Percentiles rank a stretch among this genome's conserved stretches.
Conservation (phyloP, 495 filamentous ascomycete species). For the Penicillium daleae region DNA sequence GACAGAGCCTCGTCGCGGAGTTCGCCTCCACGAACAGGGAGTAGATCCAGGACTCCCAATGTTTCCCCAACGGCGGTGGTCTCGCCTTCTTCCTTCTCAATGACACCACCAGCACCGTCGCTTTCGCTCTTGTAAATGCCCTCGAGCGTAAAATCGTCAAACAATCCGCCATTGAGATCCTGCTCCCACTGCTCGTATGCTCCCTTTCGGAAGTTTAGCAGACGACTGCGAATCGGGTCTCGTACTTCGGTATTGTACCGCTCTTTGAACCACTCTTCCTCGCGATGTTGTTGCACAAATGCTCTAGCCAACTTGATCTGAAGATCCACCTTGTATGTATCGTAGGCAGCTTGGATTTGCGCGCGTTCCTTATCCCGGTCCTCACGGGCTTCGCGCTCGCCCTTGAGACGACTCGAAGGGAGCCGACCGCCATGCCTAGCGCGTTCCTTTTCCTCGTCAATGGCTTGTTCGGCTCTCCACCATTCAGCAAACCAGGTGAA, state of each 20-base stretch:
- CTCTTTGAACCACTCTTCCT: constrained; percentile 97
- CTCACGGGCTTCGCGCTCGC: constrained; percentile 76
- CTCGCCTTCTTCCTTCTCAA: constrained; percentile 95
- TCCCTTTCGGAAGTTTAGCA: constrained; percentile 74
- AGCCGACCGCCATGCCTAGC: constrained; percentile 73
- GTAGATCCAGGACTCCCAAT: constrained; percentile 84
- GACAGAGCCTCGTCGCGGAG: constrained; percentile 79
- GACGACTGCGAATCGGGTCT: constrained; percentile 65
- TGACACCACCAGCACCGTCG: constrained; percentile 80
- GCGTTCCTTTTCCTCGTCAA: constrained; percentile 87
- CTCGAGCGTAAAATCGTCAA: constrained; percentile 94
- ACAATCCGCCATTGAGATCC: constrained; percentile 77
- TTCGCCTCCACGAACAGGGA: constrained; percentile 78
- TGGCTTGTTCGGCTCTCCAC: constrained; percentile 84
- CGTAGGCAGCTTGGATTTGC: constrained; percentile 89
- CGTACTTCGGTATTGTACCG: constrained; percentile 83
- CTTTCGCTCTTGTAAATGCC: constrained; percentile 93
- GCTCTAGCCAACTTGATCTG: constrained; percentile 86
- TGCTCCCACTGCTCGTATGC: constrained; percentile 82
- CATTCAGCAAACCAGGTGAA: constrained; percentile 98
- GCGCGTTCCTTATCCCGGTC: constrained; percentile 88
- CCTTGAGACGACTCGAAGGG: constrained; percentile 70
- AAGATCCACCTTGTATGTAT: constrained; percentile 90
- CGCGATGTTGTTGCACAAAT: constrained; percentile 89
- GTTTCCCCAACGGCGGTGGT: constrained; percentile 89